A percentile compares a stretch with the other conserved stretches of the same genome.
Evolutionary conservation across 2,329 filamentous ascomycete genomes (phyloP).

Genomic region (Thermothelomyces thermophilus): DNA sequence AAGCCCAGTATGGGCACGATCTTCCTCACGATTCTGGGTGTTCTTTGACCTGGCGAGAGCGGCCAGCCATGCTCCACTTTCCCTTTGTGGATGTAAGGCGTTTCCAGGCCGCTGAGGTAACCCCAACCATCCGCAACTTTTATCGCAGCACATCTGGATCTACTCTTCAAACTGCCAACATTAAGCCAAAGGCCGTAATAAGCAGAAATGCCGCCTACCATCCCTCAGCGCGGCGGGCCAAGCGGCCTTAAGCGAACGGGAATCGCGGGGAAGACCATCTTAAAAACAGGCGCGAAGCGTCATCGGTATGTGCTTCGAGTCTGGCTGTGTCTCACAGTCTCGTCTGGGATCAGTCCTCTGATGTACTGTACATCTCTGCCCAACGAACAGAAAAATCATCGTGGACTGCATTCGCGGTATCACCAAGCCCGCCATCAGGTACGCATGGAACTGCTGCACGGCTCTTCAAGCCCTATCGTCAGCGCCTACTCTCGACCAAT

Average conservation of each 20-base stretch:
- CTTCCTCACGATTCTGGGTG: too few species aligned
- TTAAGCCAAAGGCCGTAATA: too few species aligned
- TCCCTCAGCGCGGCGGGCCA: slow-evolving; percentile 29
- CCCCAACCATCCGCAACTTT: neutral
- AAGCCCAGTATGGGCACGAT: too few species aligned
- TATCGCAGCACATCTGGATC: too few species aligned
- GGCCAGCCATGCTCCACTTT: neutral
- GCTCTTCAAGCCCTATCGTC: too few species aligned
- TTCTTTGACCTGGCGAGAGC: neutral
- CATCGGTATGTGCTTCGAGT: slow-evolving; percentile 24
- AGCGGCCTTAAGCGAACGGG: slow-evolving; percentile 4
- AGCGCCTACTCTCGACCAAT: too few species aligned
- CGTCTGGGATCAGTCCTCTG: neutral
- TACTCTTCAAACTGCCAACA: too few species aligned
- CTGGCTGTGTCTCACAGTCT: neutral
- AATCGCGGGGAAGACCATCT: slow-evolving; percentile 14
- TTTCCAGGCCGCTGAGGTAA: neutral
- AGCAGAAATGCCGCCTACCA: slow-evolving; percentile 26
- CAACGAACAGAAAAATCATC: slow-evolving; percentile 38
- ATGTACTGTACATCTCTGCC: neutral
- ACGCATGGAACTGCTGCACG: neutral
- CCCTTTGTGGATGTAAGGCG: neutral
- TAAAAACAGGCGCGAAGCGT: slow-evolving; percentile 20
- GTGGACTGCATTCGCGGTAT: slow-evolving; percentile 44
- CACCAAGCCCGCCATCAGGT: slow-evolving; percentile 35